Conservation (phyloP, 495 filamentous ascomycete genomes). For the Penicillium cinerascens region DNA sequence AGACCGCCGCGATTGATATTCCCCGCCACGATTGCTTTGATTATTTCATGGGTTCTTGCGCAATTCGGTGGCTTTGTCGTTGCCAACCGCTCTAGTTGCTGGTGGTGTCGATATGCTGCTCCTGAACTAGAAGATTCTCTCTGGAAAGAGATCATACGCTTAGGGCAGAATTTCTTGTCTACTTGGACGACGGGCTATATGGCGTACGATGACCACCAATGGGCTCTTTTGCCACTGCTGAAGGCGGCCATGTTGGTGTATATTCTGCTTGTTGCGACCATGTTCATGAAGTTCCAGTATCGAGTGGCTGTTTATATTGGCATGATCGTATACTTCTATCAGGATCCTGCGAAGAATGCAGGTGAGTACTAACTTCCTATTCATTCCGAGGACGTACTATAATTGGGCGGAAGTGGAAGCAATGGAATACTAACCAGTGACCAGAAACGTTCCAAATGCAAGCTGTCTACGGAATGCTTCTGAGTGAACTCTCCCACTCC, state of each 20-base stretch:
- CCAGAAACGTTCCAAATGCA: constrained; percentile 54
- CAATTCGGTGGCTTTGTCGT: constrained; percentile 58
- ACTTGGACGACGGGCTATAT: constrained; percentile 60
- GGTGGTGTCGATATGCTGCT: constrained; percentile 58
- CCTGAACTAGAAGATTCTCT: constrained; percentile 42
- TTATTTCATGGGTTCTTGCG: constrained; percentile 59
- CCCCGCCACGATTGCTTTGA: constrained; percentile 56
- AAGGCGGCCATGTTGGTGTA: constrained; percentile 62
- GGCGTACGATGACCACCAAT: constrained; percentile 63
- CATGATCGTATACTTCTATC: constrained; percentile 54
- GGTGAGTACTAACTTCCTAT: constrained; percentile 20
- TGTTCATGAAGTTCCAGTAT: constrained; percentile 54
- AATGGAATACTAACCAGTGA: not conserved
- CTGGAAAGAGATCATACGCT: constrained; percentile 34
- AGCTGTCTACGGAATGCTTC: constrained; percentile 61
- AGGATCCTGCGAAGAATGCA: constrained; percentile 32
- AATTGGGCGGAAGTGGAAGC: not conserved
- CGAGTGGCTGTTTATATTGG: constrained; percentile 53
- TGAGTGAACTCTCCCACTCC: constrained; percentile 50
- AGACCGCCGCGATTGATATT: constrained; percentile 61
- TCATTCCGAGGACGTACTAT: not conserved
- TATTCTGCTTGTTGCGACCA: constrained; percentile 52
- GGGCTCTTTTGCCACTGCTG: constrained; percentile 61
- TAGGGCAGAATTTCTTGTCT: constrained; percentile 51
- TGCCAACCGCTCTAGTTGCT: constrained; percentile 55